Percentiles rank a stretch among this genome's conserved stretches.
Evolutionary conservation across 2,329 filamentous ascomycete species (phyloP).

Genomic region (Hypoxylon sp.): DNA sequence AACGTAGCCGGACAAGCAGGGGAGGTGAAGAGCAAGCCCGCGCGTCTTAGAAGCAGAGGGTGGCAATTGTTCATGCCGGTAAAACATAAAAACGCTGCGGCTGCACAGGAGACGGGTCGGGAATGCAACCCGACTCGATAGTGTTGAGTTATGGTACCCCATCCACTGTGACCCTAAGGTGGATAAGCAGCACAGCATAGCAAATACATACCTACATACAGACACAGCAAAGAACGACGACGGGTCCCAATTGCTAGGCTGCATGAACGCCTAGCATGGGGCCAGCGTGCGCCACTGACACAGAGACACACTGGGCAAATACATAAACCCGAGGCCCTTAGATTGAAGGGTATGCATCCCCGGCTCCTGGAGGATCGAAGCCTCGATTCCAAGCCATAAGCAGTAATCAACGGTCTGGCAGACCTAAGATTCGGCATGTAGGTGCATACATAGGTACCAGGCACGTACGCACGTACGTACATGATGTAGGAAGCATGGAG

Average conservation of each 20-base stretch:
- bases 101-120: constrained; percentile 51
- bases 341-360: constrained; percentile 22
- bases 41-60: constrained; percentile 35
- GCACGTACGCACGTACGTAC: constrained; percentile 8
- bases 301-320: constrained; percentile 17
- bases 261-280: constrained; percentile 53
- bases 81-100: constrained; percentile 52
- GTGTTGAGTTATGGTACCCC: constrained; percentile 42
- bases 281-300: constrained; percentile 40
- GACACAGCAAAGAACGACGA: constrained; percentile 43
- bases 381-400: constrained; percentile 39
- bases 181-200: constrained; percentile 45
- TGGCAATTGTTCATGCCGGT: constrained; percentile 53
- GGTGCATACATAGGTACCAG: constrained; percentile 10
- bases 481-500: constrained; percentile 37
- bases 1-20: constrained; percentile 41
- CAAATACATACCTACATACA: constrained; percentile 24
- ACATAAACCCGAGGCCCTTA: constrained; percentile 26
- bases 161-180: constrained; percentile 42
- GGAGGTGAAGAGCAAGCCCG: constrained; percentile 38
- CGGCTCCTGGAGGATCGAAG: constrained; percentile 41
- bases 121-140: constrained; percentile 51
- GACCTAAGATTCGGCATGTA: constrained; percentile 40
- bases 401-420: constrained; percentile 33
- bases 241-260: constrained; percentile 48